Base-by-base conservation (phyloP, 495 filamentous ascomycete species). In the Penicillium waksmanii region DNA sequence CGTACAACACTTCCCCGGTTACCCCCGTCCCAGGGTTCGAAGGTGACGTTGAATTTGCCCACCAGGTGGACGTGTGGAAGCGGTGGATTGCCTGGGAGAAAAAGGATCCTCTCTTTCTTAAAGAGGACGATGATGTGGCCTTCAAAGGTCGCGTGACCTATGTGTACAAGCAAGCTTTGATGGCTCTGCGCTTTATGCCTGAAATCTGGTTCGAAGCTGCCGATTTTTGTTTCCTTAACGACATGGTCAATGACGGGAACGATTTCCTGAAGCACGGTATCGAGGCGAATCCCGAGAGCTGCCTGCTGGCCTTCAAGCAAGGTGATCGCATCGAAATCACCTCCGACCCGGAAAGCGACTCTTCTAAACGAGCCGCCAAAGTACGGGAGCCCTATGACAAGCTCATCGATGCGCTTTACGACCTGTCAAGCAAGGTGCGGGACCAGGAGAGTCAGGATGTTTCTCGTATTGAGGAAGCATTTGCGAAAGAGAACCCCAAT, bases 191-290 rank as follows among this genome's bases (percentile, higher is more conserved):
- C 54, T 98, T 97, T 68, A 90, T 92, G 81, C 95, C 96, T 3
- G 90, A 94, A 69, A 85, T 97, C 61, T 98, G 95, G 95, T 94
- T 89, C 62, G 92, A 97, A 49, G 95, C 93, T 3, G 90, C 93
- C 12, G 90, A 97, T 57, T 98, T 93, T 80, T 97, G 93, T 74
- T 90, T 93, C 68, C 78, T 86, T 51, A 93, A 96, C 67, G 84
- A 84, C 52, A 72, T 87, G 76, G 85, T 83, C 38, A 75, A 77
- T 17, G 86, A 89, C 52, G 90, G 90, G 19, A 87, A 88, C 57
- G 84, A 89, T 2, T 94, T 97, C 62, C 80, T 98, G 43, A 81
- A 82, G 42, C 82, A 93, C 56, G 95, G 95, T 27, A 85, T 94
- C 55, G 81, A 85, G 13, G 96, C 93, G 7, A 98, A 97, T 65